phyloP scores from a whole-genome alignment of 257 asterid genomes.

The Agastache rugosa region DNA sequence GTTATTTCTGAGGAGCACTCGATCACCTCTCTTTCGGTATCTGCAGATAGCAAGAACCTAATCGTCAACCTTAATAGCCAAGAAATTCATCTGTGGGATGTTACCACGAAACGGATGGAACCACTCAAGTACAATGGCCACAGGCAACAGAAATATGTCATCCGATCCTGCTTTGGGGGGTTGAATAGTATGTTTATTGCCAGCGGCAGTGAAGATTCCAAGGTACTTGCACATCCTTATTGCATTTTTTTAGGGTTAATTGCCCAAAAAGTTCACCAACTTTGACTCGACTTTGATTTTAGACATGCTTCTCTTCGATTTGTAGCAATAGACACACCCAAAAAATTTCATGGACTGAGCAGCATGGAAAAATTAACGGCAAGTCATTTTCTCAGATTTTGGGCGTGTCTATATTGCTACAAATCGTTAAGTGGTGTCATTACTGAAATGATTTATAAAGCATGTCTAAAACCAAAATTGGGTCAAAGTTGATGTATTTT shows the following conservation, averaged over 20 bases:
- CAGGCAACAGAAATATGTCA: slow-evolving; percentile 78
- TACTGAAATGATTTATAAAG: neutral
- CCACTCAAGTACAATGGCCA: slow-evolving; percentile 78
- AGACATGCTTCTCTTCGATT: neutral
- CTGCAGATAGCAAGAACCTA: slow-evolving; percentile 72
- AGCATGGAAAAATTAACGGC: neutral
- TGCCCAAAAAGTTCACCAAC: neutral
- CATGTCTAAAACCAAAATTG: neutral
- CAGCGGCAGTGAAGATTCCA: slow-evolving; percentile 94
- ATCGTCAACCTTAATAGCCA: slow-evolving; percentile 93
- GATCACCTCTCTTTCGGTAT: slow-evolving; percentile 81
- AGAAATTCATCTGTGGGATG: slow-evolving; percentile 94
- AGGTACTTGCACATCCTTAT: slow-evolving; percentile 53
- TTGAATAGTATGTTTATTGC: slow-evolving; percentile 74
- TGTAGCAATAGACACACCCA: neutral
- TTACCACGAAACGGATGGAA: slow-evolving; percentile 52
- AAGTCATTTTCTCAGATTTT: neutral
- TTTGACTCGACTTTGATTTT: neutral
- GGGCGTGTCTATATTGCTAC: neutral
- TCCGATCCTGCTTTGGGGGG: slow-evolving; percentile 98
- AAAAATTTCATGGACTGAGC: neutral
- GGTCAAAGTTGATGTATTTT: neutral
- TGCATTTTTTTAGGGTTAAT: neutral
- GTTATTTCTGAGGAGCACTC: slow-evolving; percentile 77
- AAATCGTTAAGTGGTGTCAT: neutral